phyloP scores from a whole-genome alignment of 2,329 filamentous ascomycete species.

The Pseudogymnoascus sp. region DNA sequence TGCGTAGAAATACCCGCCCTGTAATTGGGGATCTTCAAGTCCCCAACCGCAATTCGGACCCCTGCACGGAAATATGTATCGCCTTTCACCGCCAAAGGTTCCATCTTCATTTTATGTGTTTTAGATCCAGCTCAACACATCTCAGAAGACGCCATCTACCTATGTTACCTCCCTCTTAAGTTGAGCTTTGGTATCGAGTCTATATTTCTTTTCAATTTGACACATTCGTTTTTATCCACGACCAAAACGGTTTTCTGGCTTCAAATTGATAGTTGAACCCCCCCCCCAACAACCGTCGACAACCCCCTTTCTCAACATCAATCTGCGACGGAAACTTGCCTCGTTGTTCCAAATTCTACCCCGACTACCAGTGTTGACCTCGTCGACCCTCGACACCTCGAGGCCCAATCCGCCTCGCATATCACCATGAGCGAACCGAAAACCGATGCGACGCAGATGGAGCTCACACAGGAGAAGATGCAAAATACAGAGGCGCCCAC shows the following conservation, averaged over 20 bases:
- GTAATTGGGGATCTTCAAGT: constrained; percentile 6
- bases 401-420: not conserved
- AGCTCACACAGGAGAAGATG: not conserved
- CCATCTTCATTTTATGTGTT: constrained; percentile 9
- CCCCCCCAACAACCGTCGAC: not conserved
- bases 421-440: not conserved
- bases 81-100: not conserved
- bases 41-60: not conserved
- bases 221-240: constrained; percentile 3
- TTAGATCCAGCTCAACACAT: constrained; percentile 1
- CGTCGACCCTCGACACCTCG: not conserved
- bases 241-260: not conserved
- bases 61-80: constrained; percentile 3
- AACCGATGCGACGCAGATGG: not conserved
- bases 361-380: not conserved
- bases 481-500: not conserved
- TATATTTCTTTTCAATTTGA: not conserved
- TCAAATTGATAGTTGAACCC: not conserved
- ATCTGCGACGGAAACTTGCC: not conserved
- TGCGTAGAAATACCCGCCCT: not conserved
- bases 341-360: not conserved
- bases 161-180: not conserved
- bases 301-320: constrained; percentile 2
- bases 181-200: constrained; percentile 2
- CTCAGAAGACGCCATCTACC: constrained; percentile 5